Evolutionary conservation across 768 basidiomycete genomes (phyloP).

Genomic region (Nidula microcarpa): DNA sequence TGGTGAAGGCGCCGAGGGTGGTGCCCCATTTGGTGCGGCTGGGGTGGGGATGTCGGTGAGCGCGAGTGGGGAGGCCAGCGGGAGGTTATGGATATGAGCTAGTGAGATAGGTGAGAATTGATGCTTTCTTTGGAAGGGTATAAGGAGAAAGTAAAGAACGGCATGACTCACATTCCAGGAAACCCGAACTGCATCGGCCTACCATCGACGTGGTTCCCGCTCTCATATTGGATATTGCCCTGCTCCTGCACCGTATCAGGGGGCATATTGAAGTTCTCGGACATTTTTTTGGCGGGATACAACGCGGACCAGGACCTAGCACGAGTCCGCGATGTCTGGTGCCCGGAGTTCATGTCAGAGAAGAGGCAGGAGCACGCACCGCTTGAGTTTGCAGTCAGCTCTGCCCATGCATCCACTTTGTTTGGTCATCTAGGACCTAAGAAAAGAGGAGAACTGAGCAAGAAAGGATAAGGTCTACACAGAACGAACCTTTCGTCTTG

Average conservation of each 20-base stretch:
- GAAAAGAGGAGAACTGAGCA: neutral
- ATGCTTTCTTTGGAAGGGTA: neutral
- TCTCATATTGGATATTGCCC: slow-evolving; percentile 40
- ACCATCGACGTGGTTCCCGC: slow-evolving; percentile 41
- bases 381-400: neutral
- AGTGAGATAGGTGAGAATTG: neutral
- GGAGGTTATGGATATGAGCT: slow-evolving; percentile 42
- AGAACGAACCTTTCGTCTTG: slow-evolving; percentile 46
- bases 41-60: slow-evolving; percentile 37
- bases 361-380: neutral
- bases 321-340: neutral
- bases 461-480: no score
- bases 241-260: slow-evolving; percentile 25
- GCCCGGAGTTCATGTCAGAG: neutral
- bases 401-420: slow-evolving; percentile 35
- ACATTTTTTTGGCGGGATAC: slow-evolving; percentile 9
- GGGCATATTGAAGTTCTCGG: slow-evolving; percentile 57
- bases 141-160: neutral
- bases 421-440: slow-evolving; percentile 47
- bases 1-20: slow-evolving; percentile 49
- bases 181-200: slow-evolving; percentile 43
- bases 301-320: neutral
- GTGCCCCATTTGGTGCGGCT: slow-evolving; percentile 41
- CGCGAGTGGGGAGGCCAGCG: slow-evolving; percentile 49
- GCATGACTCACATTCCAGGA: slow-evolving; percentile 24